Evolutionary conservation across 2,329 filamentous ascomycete species (phyloP).

Genomic region (Podosphaera leucotricha): DNA sequence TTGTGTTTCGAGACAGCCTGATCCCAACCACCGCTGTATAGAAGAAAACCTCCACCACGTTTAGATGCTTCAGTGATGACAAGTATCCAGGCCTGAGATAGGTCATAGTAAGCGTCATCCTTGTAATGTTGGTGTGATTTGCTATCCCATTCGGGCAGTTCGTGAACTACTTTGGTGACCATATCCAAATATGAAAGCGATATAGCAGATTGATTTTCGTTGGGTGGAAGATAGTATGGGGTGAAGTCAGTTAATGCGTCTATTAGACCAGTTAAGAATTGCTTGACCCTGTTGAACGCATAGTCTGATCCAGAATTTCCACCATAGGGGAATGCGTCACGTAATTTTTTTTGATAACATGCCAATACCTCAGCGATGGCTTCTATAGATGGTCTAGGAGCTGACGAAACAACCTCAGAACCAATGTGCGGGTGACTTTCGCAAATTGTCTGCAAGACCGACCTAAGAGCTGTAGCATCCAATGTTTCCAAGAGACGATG

Average conservation of each 20-base stretch:
- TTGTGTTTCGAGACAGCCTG: slow-evolving; percentile 72
- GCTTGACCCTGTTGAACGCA: slow-evolving; percentile 77
- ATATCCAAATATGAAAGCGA: slow-evolving; percentile 76
- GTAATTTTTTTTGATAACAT: slow-evolving; percentile 59
- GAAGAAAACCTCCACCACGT: slow-evolving; percentile 65
- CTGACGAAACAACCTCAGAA: slow-evolving; percentile 59
- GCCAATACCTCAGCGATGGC: slow-evolving; percentile 59
- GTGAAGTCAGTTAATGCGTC: slow-evolving; percentile 88
- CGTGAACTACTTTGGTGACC: slow-evolving; percentile 74
- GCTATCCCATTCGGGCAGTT: slow-evolving; percentile 74
- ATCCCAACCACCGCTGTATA: slow-evolving; percentile 86
- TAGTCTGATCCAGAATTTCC: slow-evolving; percentile 75
- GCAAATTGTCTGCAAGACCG: slow-evolving; percentile 74
- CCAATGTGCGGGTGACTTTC: slow-evolving; percentile 70
- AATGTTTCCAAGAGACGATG: slow-evolving; percentile 82
- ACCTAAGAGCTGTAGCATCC: slow-evolving; percentile 60
- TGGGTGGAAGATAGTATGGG: slow-evolving; percentile 80
- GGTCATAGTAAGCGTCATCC: slow-evolving; percentile 87
- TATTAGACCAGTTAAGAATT: slow-evolving; percentile 55
- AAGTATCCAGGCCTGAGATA: slow-evolving; percentile 76
- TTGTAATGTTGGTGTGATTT: slow-evolving; percentile 80
- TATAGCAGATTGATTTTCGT: slow-evolving; percentile 59
- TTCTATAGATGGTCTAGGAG: slow-evolving; percentile 65
- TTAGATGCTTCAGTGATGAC: slow-evolving; percentile 83
- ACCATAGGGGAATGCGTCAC: slow-evolving; percentile 61